phyloP scores from a whole-genome alignment of 495 filamentous ascomycete genomes.

The Xanthoparmelia taractica region DNA sequence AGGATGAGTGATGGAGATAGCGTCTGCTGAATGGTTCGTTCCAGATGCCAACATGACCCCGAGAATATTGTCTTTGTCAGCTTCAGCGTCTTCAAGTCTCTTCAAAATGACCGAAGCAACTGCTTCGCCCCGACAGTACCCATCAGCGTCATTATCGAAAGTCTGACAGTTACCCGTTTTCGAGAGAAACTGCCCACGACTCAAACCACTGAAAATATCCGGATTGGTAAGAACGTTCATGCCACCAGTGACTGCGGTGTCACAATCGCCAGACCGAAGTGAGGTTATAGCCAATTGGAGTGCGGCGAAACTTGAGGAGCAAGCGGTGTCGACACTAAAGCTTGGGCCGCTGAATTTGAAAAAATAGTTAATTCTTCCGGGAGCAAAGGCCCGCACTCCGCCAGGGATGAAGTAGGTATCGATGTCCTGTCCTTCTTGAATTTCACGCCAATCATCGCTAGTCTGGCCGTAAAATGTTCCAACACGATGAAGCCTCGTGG shows the following conservation, averaged over 20 bases:
- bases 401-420: constrained; percentile 30
- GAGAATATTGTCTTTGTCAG: constrained; percentile 65
- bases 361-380: too few relatives aligned
- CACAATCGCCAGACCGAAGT: constrained; percentile 69
- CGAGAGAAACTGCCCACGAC: constrained; percentile 66
- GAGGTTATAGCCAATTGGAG: constrained; percentile 70
- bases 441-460: constrained; percentile 16
- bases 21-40: constrained; percentile 71
- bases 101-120: constrained; percentile 70
- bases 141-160: constrained; percentile 51
- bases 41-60: constrained; percentile 60
- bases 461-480: constrained; percentile 17
- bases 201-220: constrained; percentile 73
- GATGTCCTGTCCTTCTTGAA: constrained; percentile 25
- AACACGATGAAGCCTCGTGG: constrained; percentile 10
- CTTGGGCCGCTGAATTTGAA: too few relatives aligned
- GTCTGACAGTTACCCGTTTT: constrained; percentile 45
- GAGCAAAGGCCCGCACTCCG: constrained; percentile 26
- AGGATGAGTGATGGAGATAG: constrained; percentile 71
- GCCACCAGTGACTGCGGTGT: constrained; percentile 77
- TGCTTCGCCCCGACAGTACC: constrained; percentile 70
- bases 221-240: constrained; percentile 71
- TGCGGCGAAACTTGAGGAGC: constrained; percentile 60
- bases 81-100: constrained; percentile 62
- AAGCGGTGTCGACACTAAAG: constrained; percentile 84